Evolutionary conservation across 805 yeast species (phyloP).

Genomic region (Wickerhamiella siamensis): DNA sequence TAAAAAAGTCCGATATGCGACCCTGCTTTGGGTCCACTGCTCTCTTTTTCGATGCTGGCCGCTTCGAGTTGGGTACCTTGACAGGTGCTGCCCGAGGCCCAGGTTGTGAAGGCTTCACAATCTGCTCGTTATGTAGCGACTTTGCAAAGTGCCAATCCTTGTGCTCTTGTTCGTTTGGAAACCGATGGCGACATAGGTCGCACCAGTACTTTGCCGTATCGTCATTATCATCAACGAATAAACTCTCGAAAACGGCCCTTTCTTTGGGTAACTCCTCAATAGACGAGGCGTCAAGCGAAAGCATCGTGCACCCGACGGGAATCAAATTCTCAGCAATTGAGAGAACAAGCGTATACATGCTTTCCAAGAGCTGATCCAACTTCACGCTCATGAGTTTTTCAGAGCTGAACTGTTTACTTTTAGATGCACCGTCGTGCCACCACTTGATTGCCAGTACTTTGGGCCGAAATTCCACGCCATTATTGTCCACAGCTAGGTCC

Average conservation of each 20-base stretch:
- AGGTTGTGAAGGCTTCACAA: background rate
- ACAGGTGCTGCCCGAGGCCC: background rate
- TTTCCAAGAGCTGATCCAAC: background rate
- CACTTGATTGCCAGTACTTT: conserved; percentile 35
- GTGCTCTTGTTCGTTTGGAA: conserved; percentile 22
- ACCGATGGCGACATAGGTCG: conserved; percentile 17
- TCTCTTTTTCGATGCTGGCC: background rate
- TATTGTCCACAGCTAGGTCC: conserved; percentile 58
- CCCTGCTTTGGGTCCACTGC: conserved; percentile 1
- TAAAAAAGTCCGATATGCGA: background rate
- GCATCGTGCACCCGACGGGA: conserved; percentile 9
- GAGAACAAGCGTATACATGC: conserved; percentile 5
- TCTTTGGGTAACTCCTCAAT: conserved; percentile 12
- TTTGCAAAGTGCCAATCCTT: conserved; percentile 30
- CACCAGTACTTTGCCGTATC: conserved; percentile 15
- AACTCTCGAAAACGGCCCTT: conserved; percentile 2
- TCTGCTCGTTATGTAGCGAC: conserved; percentile 15
- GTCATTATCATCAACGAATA: conserved; percentile 12
- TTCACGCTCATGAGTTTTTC: background rate
- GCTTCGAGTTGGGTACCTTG: background rate
- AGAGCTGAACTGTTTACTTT: background rate
- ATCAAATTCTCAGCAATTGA: conserved; percentile 4
- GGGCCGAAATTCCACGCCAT: conserved; percentile 32
- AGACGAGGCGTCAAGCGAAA: conserved; percentile 13
- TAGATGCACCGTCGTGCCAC: conserved; percentile 3